Percentiles rank a stretch among this genome's conserved stretches.
Conservation (phyloP, 768 basidiomycete species). For the Boletus sensibilis region DNA sequence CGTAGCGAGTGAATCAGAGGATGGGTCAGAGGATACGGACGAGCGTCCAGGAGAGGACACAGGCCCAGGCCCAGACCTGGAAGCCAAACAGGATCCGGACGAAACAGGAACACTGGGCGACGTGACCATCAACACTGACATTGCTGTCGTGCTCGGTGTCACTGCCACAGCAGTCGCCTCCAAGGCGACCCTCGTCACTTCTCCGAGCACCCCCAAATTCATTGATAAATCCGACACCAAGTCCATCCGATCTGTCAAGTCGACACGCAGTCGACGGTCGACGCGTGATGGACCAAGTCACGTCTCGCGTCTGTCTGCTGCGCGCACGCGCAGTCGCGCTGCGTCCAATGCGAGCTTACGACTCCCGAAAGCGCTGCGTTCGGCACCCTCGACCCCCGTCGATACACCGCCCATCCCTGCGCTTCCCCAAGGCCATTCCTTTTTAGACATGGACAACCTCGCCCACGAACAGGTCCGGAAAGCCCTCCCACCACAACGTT, state of each 20-base stretch:
- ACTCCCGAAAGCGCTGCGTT: constrained; percentile 42
- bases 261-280: constrained; percentile 26
- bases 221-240: constrained; percentile 16
- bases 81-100: constrained; percentile 19
- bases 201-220: background rate
- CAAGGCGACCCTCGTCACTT: constrained; percentile 34
- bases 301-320: constrained; percentile 54
- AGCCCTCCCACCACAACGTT: constrained; percentile 16
- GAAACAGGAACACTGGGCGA: constrained; percentile 28
- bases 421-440: constrained; percentile 30
- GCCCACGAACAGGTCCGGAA: constrained; percentile 35
- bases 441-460: constrained; percentile 34
- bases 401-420: constrained; percentile 32
- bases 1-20: constrained; percentile 22
- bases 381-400: constrained; percentile 31
- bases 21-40: background rate
- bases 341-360: constrained; percentile 68
- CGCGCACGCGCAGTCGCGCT: constrained; percentile 60
- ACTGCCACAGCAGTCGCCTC: constrained; percentile 39
- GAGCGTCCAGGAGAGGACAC: too few species aligned
- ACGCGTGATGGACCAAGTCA: constrained; percentile 32
- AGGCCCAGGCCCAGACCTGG: constrained; percentile 13
- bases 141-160: constrained; percentile 37
- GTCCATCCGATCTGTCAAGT: constrained; percentile 28
- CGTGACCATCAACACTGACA: constrained; percentile 24